Base-by-base conservation (phyloP, 176 grass and related monocot genomes). In the Avena atlantica region DNA sequence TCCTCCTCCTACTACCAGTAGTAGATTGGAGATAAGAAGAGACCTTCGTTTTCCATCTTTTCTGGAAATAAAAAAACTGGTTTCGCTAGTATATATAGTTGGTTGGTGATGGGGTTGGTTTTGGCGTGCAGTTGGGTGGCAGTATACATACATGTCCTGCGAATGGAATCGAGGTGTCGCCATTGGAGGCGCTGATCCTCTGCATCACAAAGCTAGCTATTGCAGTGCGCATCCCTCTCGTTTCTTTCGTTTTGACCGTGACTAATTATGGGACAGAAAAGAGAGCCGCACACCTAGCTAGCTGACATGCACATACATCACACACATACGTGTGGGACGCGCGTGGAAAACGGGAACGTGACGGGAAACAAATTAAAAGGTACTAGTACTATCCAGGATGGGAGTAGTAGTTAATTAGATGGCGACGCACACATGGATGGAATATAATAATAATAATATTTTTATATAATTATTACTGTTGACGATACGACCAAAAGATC, bases 241-340 rank as follows among this genome's bases (percentile, higher is more conserved):
- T 10, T 17, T 70, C 31, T 70, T 70, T 42, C 9, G 36, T 1
- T 48, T 11, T 25, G 71, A 74, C 23, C 2, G 12, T 74, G 44
- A 74, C 71, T 51, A 74, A 74, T 50, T 16, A 74, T 74, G 71
- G 71, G 71, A 74, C 70, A 24, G 12, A 4, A 74, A 72, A 47
- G 19, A 20, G 2, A 64, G 44, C n/a, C 5, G 70, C 25, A 25
- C 49, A 50, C 49, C 10, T 50, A 12, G 49, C 49, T 68, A 29
- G 65, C 29, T 68, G 6, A 27, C 7, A 29, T 27, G 29, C 62
- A 29, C 27, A 59, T n/a, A 24, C 10, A 9, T 2, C 29, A 31
- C 29, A 31, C 8, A 72, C 17, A 62, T 47, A 48, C 70, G 72
- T 51, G 47, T 52, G 23, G 29, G 29, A 31, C 29, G 37, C 6